Conservation (phyloP, 2,329 filamentous ascomycete species). For the Tolypocladium guangdongense region DNA sequence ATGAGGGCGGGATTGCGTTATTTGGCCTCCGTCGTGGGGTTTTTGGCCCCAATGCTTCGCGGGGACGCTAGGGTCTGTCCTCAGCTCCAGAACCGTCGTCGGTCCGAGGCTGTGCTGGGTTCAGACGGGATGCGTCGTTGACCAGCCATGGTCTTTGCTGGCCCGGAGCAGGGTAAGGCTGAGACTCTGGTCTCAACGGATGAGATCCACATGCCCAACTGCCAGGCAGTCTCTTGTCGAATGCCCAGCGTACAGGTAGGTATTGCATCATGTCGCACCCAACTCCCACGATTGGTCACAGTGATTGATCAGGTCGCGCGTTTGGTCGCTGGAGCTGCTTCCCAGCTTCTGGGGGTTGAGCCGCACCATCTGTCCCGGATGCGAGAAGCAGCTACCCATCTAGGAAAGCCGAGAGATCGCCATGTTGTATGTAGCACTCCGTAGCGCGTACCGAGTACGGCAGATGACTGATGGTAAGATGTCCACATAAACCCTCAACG, state of each 20-base stretch:
- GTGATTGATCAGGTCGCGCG: background rate
- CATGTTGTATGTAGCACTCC: background rate
- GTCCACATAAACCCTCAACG: background rate
- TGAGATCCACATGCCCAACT: background rate
- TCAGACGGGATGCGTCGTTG: too few relatives aligned
- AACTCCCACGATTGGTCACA: background rate
- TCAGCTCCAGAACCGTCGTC: background rate
- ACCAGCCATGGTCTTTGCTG: background rate
- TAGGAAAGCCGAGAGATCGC: background rate
- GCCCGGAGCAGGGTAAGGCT: background rate
- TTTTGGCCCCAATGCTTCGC: background rate
- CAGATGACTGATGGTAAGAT: background rate
- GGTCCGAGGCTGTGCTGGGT: background rate
- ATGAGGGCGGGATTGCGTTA: slow-evolving; percentile 10
- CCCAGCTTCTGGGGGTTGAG: background rate
- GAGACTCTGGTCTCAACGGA: background rate
- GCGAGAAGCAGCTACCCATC: background rate
- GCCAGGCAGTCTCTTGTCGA: too few relatives aligned
- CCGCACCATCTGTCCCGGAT: background rate
- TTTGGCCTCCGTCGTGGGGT: slow-evolving; percentile 4
- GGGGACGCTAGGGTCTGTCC: background rate
- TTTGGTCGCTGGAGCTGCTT: background rate
- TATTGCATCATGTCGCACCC: background rate
- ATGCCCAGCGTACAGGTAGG: background rate
- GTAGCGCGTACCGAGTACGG: background rate